These are phyloP conservation scores for Fraxinus ornus DNA, from an alignment of 305 asterid species.

Conservation along the genomic window DNA sequence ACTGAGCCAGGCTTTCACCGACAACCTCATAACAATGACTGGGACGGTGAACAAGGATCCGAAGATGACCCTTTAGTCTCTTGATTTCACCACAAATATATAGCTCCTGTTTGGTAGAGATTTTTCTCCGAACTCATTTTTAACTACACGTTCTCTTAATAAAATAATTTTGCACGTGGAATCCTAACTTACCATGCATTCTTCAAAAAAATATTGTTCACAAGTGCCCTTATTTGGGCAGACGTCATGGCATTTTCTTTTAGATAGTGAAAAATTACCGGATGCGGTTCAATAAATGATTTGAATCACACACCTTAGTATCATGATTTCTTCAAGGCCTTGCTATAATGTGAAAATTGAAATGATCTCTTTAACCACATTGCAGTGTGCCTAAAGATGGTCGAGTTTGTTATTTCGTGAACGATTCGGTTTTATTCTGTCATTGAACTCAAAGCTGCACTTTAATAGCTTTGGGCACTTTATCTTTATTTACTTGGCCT, in stretches of 20 bases:
- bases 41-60: constrained; percentile 55
- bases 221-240: constrained; percentile 38
- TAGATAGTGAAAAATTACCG: not conserved
- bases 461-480: not conserved
- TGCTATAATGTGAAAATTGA: not conserved
- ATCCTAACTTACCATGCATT: too few species aligned
- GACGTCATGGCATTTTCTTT: not conserved
- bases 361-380: not conserved
- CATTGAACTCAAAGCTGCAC: not conserved
- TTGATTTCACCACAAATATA: constrained; percentile 18
- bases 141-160: too few species aligned
- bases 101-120: too few species aligned
- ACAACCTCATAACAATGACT: constrained; percentile 41
- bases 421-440: not conserved
- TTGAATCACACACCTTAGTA: not conserved
- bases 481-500: not conserved
- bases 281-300: not conserved
- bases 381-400: not conserved
- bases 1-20: constrained; percentile 37
- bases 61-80: constrained; percentile 49
- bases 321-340: not conserved
- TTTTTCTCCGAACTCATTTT: too few species aligned
- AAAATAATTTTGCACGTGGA: too few species aligned
- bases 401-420: not conserved
- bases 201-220: too few species aligned